Evolutionary conservation across 2,329 filamentous ascomycete species (phyloP), one percentile per base, ranked within the genome.

Genomic region (Fusarium sp.): DNA sequence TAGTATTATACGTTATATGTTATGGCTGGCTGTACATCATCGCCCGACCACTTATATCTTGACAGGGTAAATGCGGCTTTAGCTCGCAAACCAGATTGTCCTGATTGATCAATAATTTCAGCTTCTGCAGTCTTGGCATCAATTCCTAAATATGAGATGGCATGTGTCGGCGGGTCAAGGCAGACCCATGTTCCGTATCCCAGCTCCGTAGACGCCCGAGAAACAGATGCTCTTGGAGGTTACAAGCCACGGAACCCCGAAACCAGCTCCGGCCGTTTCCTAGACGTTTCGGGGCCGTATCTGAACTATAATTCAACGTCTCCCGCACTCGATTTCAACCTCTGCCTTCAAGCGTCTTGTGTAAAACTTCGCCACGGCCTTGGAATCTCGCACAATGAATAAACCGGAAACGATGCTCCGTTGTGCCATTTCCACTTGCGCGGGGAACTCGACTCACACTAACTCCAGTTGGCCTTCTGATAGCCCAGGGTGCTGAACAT

Each of bases 201-300:
- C 58, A 30, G 60, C 73, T 77, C 75, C 75, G 75, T 68, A 48
- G 75, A 55, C 61, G 63, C 75, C 75, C 75, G 75, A 76, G 45
- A 59, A 30, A 30, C 73, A 66, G 42, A 41, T 44, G 67, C 42
- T 73, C 47, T 24, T 56, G 61, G 39, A 52, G 41, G 54, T 54
- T 30, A 56, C 54, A 62, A 36, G 58, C 54, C 50, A 51, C 48
- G 36, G 72, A 26, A 57, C 52, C 52, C 68, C 64, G 64, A 66
- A 51, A 47, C 41, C 28, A 57, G 60, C 57, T 60, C 68, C 72
- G 68, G 60, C 45, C 52, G 57, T 62, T 75, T 61, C 70, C 60
- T 75, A 45, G 18, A 28, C 34, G 52, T 63, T 41, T 54, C 68
- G 64, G 72, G 22, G 68, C 60, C 68, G 64, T 63, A 54, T 63